Conservation (phyloP, 345 rosid genomes). For the Hypericum androsaemum region DNA sequence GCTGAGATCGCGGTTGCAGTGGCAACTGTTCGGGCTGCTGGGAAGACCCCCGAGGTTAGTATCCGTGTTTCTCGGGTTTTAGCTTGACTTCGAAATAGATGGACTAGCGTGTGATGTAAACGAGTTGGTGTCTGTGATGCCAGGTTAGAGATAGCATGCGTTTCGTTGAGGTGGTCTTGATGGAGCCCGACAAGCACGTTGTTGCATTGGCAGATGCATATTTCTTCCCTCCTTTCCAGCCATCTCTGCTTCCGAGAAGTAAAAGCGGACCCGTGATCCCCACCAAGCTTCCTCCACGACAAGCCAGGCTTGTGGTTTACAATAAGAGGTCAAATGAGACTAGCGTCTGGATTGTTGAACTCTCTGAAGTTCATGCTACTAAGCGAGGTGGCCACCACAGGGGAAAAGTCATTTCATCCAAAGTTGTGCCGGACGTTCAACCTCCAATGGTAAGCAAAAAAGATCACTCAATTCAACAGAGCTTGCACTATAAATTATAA, state of each 20-base stretch:
- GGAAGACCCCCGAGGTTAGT: slow-evolving; percentile 81
- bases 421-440: slow-evolving; percentile 74
- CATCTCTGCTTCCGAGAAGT: slow-evolving; percentile 70
- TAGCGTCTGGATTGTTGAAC: slow-evolving; percentile 69
- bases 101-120: slow-evolving; percentile 3
- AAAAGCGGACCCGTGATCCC: slow-evolving; percentile 82
- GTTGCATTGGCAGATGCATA: slow-evolving; percentile 90
- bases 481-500: too few species aligned
- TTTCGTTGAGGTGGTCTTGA: slow-evolving; percentile 71
- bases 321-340: slow-evolving; percentile 77
- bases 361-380: slow-evolving; percentile 85
- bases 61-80: background rate
- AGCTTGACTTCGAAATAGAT: background rate
- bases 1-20: slow-evolving; percentile 88
- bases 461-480: too few species aligned
- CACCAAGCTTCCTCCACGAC: slow-evolving; percentile 76
- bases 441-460: slow-evolving; percentile 68
- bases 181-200: slow-evolving; percentile 72
- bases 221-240: slow-evolving; percentile 92
- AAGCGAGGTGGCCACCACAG: slow-evolving; percentile 93
- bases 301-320: slow-evolving; percentile 76
- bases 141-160: slow-evolving; percentile 94
- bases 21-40: slow-evolving; percentile 87
- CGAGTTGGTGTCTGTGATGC: slow-evolving; percentile 13
- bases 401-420: slow-evolving; percentile 75